Base-by-base conservation (phyloP, 2,329 filamentous ascomycete species). In the Blumeria hordei region DNA sequence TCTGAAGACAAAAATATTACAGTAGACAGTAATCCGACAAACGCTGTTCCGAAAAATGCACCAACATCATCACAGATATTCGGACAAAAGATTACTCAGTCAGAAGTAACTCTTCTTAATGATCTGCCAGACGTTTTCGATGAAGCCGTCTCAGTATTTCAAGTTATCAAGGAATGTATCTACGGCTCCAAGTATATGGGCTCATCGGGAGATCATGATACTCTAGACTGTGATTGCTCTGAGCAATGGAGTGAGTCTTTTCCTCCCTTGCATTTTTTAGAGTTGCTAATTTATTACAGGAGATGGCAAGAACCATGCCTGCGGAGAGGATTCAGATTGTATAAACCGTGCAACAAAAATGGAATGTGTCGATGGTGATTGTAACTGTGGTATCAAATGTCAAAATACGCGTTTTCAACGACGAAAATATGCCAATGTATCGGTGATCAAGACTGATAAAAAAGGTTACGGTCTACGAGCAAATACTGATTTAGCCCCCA, bases 271-370 rank as follows among this genome's bases (percentile, higher is more conserved):
- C 11, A n/a, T 32, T 56, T 61, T 59, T 41, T 39, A 53, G 50
- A 53, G 47, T 56, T 58, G 57, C 69, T 71, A 61, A 71, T 64
- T 54, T 54, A 50, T 54, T 53, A 28, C 52, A 83, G 79, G 69
- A 37, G 70, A 78, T 66, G 75, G 76, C 59, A 67, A 70, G 59
- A 98, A 98, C 67, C 69, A 82, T 69, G 88, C 92, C 53, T 98
- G 92, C 67, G 90, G 86, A 60, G 88, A 95, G 63, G 87, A 95
- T 68, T 94, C 88, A 14, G 90, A 96, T 68, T 98, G 92, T 69
- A 98, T 98, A 73, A 98, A 98, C 68, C 85, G 92, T 64, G 85
- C 87, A 56, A 96, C 90, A 57, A 96, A 95, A 69, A 94, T 96
- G 78, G 92, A 98, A 70, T 98, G 92, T 67, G 76, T 85, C 37